phyloP scores from a whole-genome alignment of 169 alveolate genomes.

The Hammondia hammondi region DNA sequence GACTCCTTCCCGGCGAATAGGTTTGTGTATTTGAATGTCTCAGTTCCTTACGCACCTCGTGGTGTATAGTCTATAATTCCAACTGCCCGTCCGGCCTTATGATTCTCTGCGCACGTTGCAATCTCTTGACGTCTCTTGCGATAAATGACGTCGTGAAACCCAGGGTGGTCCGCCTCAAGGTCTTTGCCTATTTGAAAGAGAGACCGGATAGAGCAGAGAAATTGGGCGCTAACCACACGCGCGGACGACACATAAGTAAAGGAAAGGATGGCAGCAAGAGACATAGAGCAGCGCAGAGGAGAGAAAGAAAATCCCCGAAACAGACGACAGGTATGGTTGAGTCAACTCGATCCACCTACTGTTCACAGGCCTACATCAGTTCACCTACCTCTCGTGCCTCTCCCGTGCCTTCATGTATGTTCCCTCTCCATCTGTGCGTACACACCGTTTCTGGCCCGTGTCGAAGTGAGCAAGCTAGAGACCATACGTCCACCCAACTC shows the following conservation, averaged over 20 bases:
- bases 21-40: neutral
- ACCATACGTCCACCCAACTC: too few relatives aligned
- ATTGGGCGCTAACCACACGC: neutral
- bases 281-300: too few relatives aligned
- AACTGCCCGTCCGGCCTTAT: constrained; percentile 42
- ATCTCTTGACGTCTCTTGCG: constrained; percentile 76
- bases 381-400: too few relatives aligned
- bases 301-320: too few relatives aligned
- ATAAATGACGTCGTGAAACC: constrained; percentile 74
- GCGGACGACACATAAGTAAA: neutral
- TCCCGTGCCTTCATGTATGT: too few relatives aligned
- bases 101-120: constrained; percentile 67
- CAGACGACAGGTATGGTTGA: too few relatives aligned
- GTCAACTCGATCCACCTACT: too few relatives aligned
- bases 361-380: too few relatives aligned
- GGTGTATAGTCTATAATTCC: constrained; percentile 70
- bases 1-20: neutral
- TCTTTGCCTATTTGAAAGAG: constrained; percentile 51
- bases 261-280: neutral
- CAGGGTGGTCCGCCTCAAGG: constrained; percentile 77
- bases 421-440: too few relatives aligned
- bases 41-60: neutral
- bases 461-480: too few relatives aligned
- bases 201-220: neutral
- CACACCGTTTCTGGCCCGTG: too few relatives aligned